Percentiles rank a stretch among this genome's conserved stretches.
These are phyloP conservation scores for Teunomyces pallodes DNA, from an alignment of 805 yeast genomes.

Conservation along the genomic window DNA sequence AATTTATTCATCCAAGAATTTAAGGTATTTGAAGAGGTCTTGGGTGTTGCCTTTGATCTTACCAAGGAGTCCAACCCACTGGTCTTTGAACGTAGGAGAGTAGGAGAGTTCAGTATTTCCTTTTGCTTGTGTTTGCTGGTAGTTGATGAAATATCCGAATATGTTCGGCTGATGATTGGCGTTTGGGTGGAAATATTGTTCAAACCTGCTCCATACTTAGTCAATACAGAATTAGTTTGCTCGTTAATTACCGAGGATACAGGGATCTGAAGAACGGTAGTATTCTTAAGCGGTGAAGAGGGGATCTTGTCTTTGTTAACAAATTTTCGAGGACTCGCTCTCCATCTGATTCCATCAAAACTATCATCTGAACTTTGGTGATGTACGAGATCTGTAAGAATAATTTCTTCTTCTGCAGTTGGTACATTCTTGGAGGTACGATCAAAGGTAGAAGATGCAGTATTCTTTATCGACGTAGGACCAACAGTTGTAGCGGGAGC, in stretches of 20 bases:
- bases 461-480: too few species aligned
- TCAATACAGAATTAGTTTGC: slow-evolving; percentile 35
- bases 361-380: slow-evolving; percentile 33
- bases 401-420: slow-evolving; percentile 6
- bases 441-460: neutral
- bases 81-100: slow-evolving; percentile 37
- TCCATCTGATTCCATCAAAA: slow-evolving; percentile 40
- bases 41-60: slow-evolving; percentile 4
- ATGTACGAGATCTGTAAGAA: neutral
- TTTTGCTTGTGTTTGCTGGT: slow-evolving; percentile 12
- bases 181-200: slow-evolving; percentile 29
- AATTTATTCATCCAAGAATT: slow-evolving; percentile 33
- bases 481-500: neutral
- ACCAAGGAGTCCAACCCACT: slow-evolving; percentile 22
- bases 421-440: neutral
- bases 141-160: slow-evolving; percentile 25
- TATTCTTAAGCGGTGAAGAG: slow-evolving; percentile 9
- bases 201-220: slow-evolving; percentile 42
- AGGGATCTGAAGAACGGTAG: slow-evolving; percentile 1
- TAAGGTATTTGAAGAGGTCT: slow-evolving; percentile 4
- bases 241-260: slow-evolving; percentile 23
- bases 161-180: slow-evolving; percentile 33
- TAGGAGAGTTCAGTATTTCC: slow-evolving; percentile 25
- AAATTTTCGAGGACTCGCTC: slow-evolving; percentile 13
- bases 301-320: slow-evolving; percentile 7